A percentile compares a stretch with the other conserved stretches of the same genome.
Conservation (phyloP, 2,329 filamentous ascomycete genomes). For the Cladobotryum protrusum region DNA sequence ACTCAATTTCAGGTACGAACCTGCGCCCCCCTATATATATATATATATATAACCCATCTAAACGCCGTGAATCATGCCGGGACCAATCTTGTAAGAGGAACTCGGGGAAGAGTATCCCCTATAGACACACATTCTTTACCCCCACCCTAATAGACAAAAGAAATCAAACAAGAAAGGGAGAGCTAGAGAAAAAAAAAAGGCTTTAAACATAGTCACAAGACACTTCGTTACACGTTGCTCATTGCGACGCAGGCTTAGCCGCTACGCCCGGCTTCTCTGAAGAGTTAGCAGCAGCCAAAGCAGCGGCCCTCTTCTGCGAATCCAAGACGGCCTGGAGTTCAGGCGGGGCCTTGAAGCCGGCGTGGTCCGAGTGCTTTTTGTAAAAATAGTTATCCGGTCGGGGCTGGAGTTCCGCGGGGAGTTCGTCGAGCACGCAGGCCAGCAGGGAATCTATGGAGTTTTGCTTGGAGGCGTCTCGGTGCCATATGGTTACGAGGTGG, state of each 20-base stretch:
- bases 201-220: background rate
- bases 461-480: constrained; percentile 76
- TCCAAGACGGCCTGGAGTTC: constrained; percentile 53
- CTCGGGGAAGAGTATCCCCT: too few species aligned
- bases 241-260: constrained; percentile 21
- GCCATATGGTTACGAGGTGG: constrained; percentile 87
- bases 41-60: too few species aligned
- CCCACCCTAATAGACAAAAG: too few species aligned
- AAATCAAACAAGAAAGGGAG: background rate
- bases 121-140: too few species aligned
- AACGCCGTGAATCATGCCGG: too few species aligned
- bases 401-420: constrained; percentile 67
- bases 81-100: too few species aligned
- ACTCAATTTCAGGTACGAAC: too few species aligned
- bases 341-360: constrained; percentile 65
- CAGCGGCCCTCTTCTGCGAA: constrained; percentile 47
- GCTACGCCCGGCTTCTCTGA: constrained; percentile 17
- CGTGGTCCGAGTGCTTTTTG: constrained; percentile 85
- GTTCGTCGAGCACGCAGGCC: constrained; percentile 63
- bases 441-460: constrained; percentile 71
- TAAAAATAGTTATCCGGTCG: constrained; percentile 72
- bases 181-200: background rate
- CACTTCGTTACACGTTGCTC: background rate
- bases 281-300: constrained; percentile 17
- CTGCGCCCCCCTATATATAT: too few species aligned